Evolutionary conservation across 2,329 filamentous ascomycete species (phyloP), one percentile per base, ranked within the genome.

Genomic region (Diaporthe destruens): DNA sequence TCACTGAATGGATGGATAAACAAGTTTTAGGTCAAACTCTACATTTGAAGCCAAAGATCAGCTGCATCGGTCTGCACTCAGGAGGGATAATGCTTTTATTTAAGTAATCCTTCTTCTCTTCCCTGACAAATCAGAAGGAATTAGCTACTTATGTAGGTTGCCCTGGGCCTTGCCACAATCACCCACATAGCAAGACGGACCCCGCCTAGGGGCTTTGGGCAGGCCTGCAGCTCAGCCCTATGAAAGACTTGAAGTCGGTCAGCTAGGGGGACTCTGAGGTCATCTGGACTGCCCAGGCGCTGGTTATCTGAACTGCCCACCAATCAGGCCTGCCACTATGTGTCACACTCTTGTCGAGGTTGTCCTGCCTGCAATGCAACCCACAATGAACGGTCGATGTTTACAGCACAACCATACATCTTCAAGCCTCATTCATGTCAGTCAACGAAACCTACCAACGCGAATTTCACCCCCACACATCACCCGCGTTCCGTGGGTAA

Each of bases 171-270:
- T n/a, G 14, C 14, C 47, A 49, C 25, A 34, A 49, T 23, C 23
- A 8, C 42, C 20, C 20, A n/a, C 25, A 20, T 23, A 2, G 32
- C n/a, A 23, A 32, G 47, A 39, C 32, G 44, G 51, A 66, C 61
- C 61, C 61, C 61, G 61, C 61, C 61, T 9, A 53, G 12, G 20
- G n/a, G 25, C 44, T 25, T 20, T 18, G 47, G 61, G 14, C n/a
- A 39, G 61, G 32, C 55, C 68, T 70, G 68, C 55, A 65, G 36
- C 57, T 71, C 71, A 73, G 71, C 71, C 68, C 71, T 71, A 73
- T 29, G 34, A 54, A 53, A 54, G 32, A 56, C 23, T 23, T 51
- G 39, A 51, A 34, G 51, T 49, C 54, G 54, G 39, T 25, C 55
- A 25, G 44, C 39, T 59, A 42, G 54, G 56, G 67, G 39, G 36